Evolutionary conservation across 352 stramenopile genomes (phyloP), one percentile per base, ranked within the genome.

Genomic region (Phytophthora tubulina): DNA sequence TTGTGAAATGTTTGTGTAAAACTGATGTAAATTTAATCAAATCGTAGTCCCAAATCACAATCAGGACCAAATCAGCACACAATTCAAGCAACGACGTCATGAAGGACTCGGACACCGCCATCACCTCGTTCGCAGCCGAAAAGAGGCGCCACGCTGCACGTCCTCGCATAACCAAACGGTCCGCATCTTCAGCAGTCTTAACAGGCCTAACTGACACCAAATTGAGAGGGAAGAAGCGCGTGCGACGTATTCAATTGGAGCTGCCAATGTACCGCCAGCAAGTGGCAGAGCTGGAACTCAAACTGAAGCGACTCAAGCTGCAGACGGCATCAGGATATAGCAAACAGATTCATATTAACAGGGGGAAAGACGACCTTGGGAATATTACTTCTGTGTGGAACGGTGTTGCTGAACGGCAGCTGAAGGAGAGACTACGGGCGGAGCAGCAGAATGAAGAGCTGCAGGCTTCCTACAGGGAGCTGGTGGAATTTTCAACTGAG

Each of bases 251-350:
- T 33, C 39, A 70, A 8, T 30, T 71, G 7, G 76, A 83, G 45
- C 53, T 83, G 35, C 42, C 78, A 14, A 69, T 72, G 31, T 59
- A 74, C 32, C 60, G 61, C 4, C 36, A 62, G 4, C 75, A 78
- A 30, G 76, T 79, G 8, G 38, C 54, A 35, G 65, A 74, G 41
- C 65, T 83, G 48, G 70, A 79, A 58, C 41, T 67, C 39, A 59
- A 68, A 63, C 54, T 83, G 38, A 66, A 51, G 48, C 54, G 45
- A 41, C 15, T 60, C 6, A 60, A 60, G 21, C 15, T 66, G 15
- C 35, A 49, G 10, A 65, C 33, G 5, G 4, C 35, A 4, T 48
- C 42, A 38, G 32, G 14, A 27, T 27, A 27, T 27, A 27, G 21
- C 21, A 27, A 27, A 27, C 21, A 27, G 21, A 27, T 27, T 27